Conservation (phyloP, 2,329 filamentous ascomycete species). For the Fusarium nematophilum region DNA sequence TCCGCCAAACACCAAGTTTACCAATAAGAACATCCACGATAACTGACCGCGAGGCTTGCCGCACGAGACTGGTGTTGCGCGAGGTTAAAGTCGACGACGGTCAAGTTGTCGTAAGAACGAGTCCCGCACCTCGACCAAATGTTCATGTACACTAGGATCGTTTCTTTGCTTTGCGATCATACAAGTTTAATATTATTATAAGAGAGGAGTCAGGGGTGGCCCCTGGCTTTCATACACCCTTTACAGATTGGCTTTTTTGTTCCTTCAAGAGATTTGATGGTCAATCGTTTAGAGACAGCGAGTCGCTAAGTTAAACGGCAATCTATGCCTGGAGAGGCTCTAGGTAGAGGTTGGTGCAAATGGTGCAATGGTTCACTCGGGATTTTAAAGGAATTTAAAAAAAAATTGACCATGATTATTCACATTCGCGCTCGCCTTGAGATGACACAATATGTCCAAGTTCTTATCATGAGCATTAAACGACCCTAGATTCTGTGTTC, state of each 20-base stretch:
- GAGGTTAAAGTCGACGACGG: neutral
- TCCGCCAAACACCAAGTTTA: conserved; percentile 66
- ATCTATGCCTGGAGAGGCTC: too few species aligned
- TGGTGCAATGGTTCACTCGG: too few species aligned
- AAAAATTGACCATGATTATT: too few species aligned
- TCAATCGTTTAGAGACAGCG: too few species aligned
- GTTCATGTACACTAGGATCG: conserved; percentile 19
- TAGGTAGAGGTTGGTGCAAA: too few species aligned
- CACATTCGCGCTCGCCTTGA: too few species aligned
- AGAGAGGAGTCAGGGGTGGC: neutral
- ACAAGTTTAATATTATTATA: conserved; percentile 24
- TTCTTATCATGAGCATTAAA: too few species aligned
- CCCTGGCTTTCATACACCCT: neutral
- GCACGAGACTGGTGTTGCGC: neutral
- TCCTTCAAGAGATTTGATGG: neutral
- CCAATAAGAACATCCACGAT: conserved; percentile 48
- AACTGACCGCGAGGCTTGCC: conserved; percentile 40
- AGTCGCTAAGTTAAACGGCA: too few species aligned
- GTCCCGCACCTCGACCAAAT: neutral
- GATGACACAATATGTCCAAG: too few species aligned
- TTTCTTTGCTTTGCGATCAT: conserved; percentile 9
- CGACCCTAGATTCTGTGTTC: too few species aligned
- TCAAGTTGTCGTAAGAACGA: conserved; percentile 5
- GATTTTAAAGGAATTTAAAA: too few species aligned
- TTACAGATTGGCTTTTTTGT: conserved; percentile 2